Evolutionary conservation across 768 basidiomycete genomes (phyloP), one percentile per base, ranked within the genome.

Genomic region (Psilocybe cyanescens): DNA sequence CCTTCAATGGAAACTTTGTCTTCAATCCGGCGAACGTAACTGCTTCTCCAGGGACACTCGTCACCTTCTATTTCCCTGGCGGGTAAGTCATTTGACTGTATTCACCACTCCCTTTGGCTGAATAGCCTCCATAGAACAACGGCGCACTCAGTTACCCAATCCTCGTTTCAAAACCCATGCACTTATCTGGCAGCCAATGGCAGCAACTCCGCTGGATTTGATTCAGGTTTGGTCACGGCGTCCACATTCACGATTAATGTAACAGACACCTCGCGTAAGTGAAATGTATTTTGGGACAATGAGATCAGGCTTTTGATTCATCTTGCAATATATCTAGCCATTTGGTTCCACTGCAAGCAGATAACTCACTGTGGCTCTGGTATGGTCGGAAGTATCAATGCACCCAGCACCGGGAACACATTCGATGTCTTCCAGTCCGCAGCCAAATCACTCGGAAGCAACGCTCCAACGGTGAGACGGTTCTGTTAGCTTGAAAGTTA

Each of bases 321-420:
- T 19, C 24, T 58, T 50, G 48, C 46, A 50, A 6, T 37, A 56
- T 50, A 19, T 60, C 14, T 59, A 86, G 83, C 84, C 17, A 81
- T 86, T 58, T 86, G 80, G 80, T 85, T 80, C 81, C 80, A 81
- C 68, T 85, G 84, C 76, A 83, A 84, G 70, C 71, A 75, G 58
- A 75, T 75, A 39, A 54, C 37, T 2, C 84, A 86, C 67, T 86
- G 85, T 65, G 81, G 79, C n/a, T 12, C 6, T 14, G 84, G 84
- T 24, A 81, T 83, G 81, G 81, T 83, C 30, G 81, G 78, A 61
- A 76, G 71, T 55, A 85, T 85, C 64, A 85, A 85, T 55, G 81
- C 83, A 11, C 83, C 82, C 2, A 9, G 73, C 4, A 72, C 74
- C 28, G 83, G 79, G 37, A 73, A 83, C 65, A 83, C 78, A 11